Conservation (phyloP, 202 grass and related monocot species). For the Schoenoplectus tabernaemontani region DNA sequence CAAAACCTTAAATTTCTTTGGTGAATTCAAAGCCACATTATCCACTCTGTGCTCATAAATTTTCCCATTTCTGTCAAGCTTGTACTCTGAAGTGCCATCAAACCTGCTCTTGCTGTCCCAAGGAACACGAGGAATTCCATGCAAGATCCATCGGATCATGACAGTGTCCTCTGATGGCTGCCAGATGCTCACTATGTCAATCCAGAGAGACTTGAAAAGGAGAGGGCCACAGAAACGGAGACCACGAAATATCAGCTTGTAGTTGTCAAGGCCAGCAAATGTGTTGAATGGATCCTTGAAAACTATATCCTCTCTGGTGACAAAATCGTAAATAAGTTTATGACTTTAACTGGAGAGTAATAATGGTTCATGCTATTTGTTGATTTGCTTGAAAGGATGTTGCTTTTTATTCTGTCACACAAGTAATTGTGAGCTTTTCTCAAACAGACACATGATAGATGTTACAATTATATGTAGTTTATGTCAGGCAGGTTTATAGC, state of each 20-base stretch:
- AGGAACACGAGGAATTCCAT: slow-evolving; percentile 79
- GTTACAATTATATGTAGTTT: background rate
- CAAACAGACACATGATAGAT: background rate
- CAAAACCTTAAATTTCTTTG: slow-evolving; percentile 57
- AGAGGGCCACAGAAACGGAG: slow-evolving; percentile 61
- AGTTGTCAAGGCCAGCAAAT: slow-evolving; percentile 70
- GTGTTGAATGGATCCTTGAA: slow-evolving; percentile 89
- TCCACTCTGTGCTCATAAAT: slow-evolving; percentile 90
- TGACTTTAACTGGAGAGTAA: background rate
- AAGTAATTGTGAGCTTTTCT: background rate
- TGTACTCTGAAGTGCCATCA: slow-evolving; percentile 83
- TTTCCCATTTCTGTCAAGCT: slow-evolving; percentile 86
- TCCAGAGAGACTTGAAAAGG: slow-evolving; percentile 78
- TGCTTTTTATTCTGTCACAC: background rate
- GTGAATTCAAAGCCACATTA: slow-evolving; percentile 75
- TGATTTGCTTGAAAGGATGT: background rate
- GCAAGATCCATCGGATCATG: slow-evolving; percentile 97
- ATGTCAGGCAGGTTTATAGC: background rate
- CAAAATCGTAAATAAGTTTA: slow-evolving; percentile 20
- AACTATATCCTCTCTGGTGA: slow-evolving; percentile 87
- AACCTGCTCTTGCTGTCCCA: slow-evolving; percentile 87
- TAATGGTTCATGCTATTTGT: background rate
- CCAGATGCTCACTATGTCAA: slow-evolving; percentile 91
- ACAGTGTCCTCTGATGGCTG: slow-evolving; percentile 80
- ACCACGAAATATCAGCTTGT: slow-evolving; percentile 70